Base-by-base conservation (phyloP, 2,329 filamentous ascomycete genomes). In the Cladosporium oxysporum region DNA sequence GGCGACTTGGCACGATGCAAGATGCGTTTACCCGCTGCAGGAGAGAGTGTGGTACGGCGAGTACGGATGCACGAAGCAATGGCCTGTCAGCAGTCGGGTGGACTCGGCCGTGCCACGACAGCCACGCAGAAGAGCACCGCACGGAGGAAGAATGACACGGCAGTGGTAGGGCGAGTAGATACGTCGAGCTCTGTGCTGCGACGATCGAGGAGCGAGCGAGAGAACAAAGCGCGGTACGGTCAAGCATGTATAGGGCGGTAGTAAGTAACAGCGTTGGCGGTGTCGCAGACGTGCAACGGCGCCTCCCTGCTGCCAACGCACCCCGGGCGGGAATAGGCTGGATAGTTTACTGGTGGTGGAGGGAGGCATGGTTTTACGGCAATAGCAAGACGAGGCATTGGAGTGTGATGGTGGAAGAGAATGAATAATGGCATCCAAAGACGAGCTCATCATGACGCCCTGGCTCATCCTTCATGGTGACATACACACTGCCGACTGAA, bases 201-300 rank as follows among this genome's bases (percentile, higher is more conserved):
- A 53, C 59, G 59, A 62, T 62, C 59, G 59, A 62, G 41, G 59
- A 53, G 59, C 47, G 18, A 62, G 59, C 59, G 59, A 62, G 28
- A 55, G 52, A 55, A 55, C 52, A 55, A 55, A 49, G 59, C 55
- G 55, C 55, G 55, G 33, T 59, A 59, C 57, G 57, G 57, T 41
- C 57, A 59, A 35, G 57, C 57, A n/a, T 59, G 57, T 59, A 59
- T 59, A 59, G 33, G 37, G 37, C 57, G 57, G 57, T 59, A 59
- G 57, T 59, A 59, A 59, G 57, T 44, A 59, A 47, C 57, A 59
- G 57, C 57, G 57, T 59, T 59, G 57, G 57, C 57, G 21, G 57
- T 59, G 57, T 59, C 57, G 57, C 57, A 59, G 57, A 44, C 23
- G 57, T 59, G n/a, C 57, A 59, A 59, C 57, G 57, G 57, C 57